Percentiles rank a stretch among this genome's conserved stretches.
phyloP scores from a whole-genome alignment of 176 grass and related monocot genomes.

The Avena eriantha region DNA sequence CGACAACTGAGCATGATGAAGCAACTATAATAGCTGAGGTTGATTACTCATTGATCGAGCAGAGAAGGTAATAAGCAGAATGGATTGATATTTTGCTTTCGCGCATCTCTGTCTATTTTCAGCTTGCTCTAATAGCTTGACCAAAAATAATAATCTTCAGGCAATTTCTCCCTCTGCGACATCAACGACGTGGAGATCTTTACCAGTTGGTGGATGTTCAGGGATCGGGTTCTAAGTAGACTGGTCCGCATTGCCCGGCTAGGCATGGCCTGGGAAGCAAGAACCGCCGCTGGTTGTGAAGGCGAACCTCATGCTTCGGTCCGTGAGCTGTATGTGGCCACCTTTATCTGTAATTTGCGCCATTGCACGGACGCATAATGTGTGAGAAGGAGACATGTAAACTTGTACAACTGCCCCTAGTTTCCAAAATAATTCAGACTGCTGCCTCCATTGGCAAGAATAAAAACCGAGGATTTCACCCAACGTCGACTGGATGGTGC shows the following conservation, averaged over 20 bases:
- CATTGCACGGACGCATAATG: not conserved
- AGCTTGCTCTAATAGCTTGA: slow-evolving; percentile 1
- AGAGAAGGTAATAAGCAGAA: slow-evolving; percentile 68
- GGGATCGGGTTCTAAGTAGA: slow-evolving; percentile 52
- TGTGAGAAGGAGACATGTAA: slow-evolving; percentile 17
- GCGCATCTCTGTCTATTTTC: not conserved
- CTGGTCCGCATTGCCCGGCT: not conserved
- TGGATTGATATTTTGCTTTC: not conserved
- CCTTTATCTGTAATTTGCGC: not conserved
- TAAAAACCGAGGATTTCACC: not conserved
- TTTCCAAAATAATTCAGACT: not conserved
- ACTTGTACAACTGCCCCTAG: not conserved
- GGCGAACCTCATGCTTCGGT: not conserved
- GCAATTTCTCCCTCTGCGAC: slow-evolving; percentile 69
- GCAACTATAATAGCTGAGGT: slow-evolving; percentile 71
- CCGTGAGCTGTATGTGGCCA: not conserved
- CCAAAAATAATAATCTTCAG: slow-evolving; percentile 35
- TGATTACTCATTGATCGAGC: slow-evolving; percentile 89
- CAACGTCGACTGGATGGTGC: not conserved
- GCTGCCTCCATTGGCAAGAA: not conserved
- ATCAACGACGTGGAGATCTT: slow-evolving; percentile 81
- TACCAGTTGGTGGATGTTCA: slow-evolving; percentile 92
- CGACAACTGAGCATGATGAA: slow-evolving; percentile 80
- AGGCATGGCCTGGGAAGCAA: not conserved
- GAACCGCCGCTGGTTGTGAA: not conserved